Evolutionary conservation across 2,329 filamentous ascomycete genomes (phyloP), one percentile per base, ranked within the genome.

Genomic region (Cadophora sp.): DNA sequence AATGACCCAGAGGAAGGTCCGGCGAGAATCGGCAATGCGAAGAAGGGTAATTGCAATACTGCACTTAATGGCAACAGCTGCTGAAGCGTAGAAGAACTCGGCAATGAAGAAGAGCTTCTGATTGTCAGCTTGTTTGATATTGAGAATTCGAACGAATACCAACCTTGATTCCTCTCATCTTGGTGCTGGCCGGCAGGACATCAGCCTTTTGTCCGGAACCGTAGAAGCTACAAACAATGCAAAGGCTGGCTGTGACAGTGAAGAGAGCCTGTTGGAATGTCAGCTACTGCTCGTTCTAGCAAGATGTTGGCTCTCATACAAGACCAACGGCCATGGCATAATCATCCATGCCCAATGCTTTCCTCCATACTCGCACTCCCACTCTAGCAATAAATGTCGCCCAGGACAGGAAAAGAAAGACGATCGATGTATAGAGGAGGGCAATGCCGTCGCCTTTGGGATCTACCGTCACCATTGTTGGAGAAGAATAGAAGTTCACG

Each of bases 31-130:
- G n/a, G 76, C 76, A 59, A 78, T 76, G 29, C 77, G 76, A n/a
- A 78, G 72, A 6, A 78, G 71, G 24, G 75, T 75, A 31, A 78
- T 61, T 50, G 76, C 76, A 60, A 78, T 77, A 64, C 75, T 77
- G 62, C 73, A 71, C 43, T 78, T 78, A 68, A 78, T 75, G 24
- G 71, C 71, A 2, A 73, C 71, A 1, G 76, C 76, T 61, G 74
- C 74, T 27, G 71, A 76, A n/a, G 77, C 77, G 59, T 81, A 80
- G 66, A 81, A 79, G 64, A 79, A 77, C 65, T 81, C 79, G 48
- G 79, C 79, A 26, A 79, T 79, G 55, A 80, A 77, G 65, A 80
- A 79, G 43, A 76, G 75, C 73, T 80, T 73, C 60, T 60, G 19
- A 46, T 69, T 59, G 71, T 64, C 68, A 62, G 61, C 50, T 34